Base-by-base conservation (phyloP, 805 yeast species). In the Pichia thaimueangensis region DNA sequence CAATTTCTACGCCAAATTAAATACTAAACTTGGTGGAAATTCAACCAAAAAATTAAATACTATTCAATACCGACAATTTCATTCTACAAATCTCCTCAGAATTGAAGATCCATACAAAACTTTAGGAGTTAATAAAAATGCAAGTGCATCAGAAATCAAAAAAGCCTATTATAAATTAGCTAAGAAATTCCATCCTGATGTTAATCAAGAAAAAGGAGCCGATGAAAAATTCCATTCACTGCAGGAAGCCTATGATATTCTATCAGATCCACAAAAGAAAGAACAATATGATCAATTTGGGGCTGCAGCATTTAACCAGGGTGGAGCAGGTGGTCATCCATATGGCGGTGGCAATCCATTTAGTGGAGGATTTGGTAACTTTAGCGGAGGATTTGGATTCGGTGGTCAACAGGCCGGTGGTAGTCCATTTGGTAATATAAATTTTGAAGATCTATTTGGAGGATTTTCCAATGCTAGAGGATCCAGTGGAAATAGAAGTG, bases 181-280 rank as follows among this genome's bases (percentile, higher is more conserved):
- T 13, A 93, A 93, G 63, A 76, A 91, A 61, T 88, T 70, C 63
- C 99, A 93, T 63, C 99, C 99, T 0, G 99, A 93, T 67, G 86
- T 93, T 35, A 93, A 91, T 63, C 93, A 91, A 63, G 96, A 86
- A 49, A 75, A 77, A 21, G 91, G 76, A 16, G 93, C 97, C 0
- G 95, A 91, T 54, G 77, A 78, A 57, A 80, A 80, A 62, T 93
- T 93, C 67, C 97, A 93, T 57, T 86, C 85, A 55, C 76, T 93
- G 50, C 97, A 91, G 59, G 93, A 85, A 50, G 94, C 97, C 1
- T 93, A 94, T 58, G 99, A 93, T 63, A 77, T 93, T 29, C 70
- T 93, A 56, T 80, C 87, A 35, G 94, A 88, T 60, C 84, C 86
- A 41, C 76, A 76, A 17, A 91, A 91, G 71, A 78, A 87, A 55